Evolutionary conservation across 1,284 basidiomycete species (phyloP).

Genomic region (Vanrija pseudolonga): DNA sequence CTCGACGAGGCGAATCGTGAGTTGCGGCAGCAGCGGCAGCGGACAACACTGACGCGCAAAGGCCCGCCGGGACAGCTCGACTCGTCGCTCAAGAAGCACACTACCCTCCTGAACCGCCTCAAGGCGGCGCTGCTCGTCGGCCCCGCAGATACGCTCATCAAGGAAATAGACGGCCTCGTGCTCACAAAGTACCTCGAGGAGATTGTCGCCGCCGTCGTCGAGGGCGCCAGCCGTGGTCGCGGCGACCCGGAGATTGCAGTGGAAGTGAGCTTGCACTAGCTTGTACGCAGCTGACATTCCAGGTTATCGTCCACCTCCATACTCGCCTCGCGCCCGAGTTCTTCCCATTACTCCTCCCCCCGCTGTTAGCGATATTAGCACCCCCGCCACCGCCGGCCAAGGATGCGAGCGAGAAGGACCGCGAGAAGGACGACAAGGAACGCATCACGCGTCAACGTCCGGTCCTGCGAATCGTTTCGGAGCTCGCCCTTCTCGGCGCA

Average conservation of each 20-base stretch:
- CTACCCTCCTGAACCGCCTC: slow-evolving; percentile 85
- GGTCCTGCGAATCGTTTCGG: slow-evolving; percentile 78
- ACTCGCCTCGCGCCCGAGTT: slow-evolving; percentile 77
- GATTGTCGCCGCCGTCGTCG: slow-evolving; percentile 77
- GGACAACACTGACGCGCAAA: slow-evolving; percentile 10
- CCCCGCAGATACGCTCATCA: slow-evolving; percentile 68
- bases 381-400: slow-evolving; percentile 48
- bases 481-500: slow-evolving; percentile 76
- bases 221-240: slow-evolving; percentile 80
- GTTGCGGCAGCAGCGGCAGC: slow-evolving; percentile 12
- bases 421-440: slow-evolving; percentile 85
- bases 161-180: slow-evolving; percentile 83
- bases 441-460: slow-evolving; percentile 79
- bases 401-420: slow-evolving; percentile 57
- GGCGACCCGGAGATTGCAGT: slow-evolving; percentile 84
- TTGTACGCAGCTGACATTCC: not conserved
- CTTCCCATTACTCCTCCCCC: slow-evolving; percentile 65
- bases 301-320: slow-evolving; percentile 87
- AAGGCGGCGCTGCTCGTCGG: slow-evolving; percentile 50
- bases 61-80: slow-evolving; percentile 58
- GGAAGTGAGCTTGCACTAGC: slow-evolving; percentile 59
- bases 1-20: slow-evolving; percentile 44
- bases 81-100: slow-evolving; percentile 90
- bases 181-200: slow-evolving; percentile 97
- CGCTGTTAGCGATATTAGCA: slow-evolving; percentile 64